Percentiles rank a stretch among this genome's conserved stretches.
These are phyloP conservation scores for Persicaria tinctoria DNA, from an alignment of 148 eudicot species.

Conservation along the genomic window DNA sequence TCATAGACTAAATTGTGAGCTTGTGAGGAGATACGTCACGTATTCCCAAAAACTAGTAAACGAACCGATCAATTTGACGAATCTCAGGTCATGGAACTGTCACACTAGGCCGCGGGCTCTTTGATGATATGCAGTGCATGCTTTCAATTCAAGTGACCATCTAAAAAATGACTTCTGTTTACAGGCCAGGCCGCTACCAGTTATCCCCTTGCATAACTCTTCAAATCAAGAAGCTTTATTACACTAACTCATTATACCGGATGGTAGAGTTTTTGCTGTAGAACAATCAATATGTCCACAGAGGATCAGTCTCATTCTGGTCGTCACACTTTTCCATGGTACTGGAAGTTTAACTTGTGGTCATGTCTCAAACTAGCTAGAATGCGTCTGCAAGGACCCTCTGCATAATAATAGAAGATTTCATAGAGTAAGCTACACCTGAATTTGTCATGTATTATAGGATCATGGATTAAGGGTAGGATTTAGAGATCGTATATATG, in stretches of 20 bases:
- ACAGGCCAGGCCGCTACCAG: neutral
- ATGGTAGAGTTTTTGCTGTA: neutral
- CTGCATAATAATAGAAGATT: constrained; percentile 30
- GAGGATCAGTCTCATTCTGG: neutral
- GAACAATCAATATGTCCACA: neutral
- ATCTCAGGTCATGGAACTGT: no score
- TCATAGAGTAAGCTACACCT: neutral
- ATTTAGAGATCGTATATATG: neutral
- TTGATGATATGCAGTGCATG: no score
- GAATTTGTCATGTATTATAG: neutral
- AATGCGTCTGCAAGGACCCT: constrained; percentile 95
- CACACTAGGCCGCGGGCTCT: no score
- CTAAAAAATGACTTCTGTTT: no score
- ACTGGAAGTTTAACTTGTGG: constrained; percentile 67
- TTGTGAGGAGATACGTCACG: no score
- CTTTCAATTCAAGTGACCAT: no score
- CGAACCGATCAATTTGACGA: no score
- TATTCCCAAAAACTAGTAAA: no score
- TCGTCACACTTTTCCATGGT: constrained; percentile 78
- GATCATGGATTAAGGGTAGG: neutral
- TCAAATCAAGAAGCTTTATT: neutral
- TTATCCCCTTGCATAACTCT: neutral
- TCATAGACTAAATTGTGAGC: no score
- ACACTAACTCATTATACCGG: neutral
- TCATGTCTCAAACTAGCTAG: constrained; percentile 70